Conservation (phyloP, 768 basidiomycete genomes). For the Leccinum arenicola region DNA sequence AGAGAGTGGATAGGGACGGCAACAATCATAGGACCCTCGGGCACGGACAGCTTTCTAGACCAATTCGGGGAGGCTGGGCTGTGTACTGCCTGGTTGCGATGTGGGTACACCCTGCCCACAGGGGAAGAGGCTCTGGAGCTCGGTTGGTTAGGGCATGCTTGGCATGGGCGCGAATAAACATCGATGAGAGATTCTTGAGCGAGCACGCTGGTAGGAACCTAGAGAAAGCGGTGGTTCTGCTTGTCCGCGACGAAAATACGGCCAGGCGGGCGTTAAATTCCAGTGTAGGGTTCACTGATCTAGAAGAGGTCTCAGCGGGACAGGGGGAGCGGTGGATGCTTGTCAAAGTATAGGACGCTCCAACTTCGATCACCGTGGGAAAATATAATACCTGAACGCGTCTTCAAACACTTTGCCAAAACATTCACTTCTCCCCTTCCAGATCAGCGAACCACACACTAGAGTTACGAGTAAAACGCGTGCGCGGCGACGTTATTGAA, state of each 20-base stretch:
- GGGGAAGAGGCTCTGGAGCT: conserved; percentile 20
- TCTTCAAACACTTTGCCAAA: no score
- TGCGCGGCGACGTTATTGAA: background rate
- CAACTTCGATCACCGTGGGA: no score
- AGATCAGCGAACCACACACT: no score
- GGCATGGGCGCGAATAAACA: conserved; percentile 24
- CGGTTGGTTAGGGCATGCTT: conserved; percentile 18
- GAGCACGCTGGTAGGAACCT: background rate
- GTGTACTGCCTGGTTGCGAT: conserved; percentile 22
- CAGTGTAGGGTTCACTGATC: conserved; percentile 19
- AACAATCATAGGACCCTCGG: conserved; percentile 14
- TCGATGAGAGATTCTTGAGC: conserved; percentile 9
- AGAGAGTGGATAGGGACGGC: conserved; percentile 24
- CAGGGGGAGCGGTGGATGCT: conserved; percentile 25
- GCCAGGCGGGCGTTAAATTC: conserved; percentile 19
- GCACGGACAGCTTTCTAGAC: conserved; percentile 1
- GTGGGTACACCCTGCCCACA: conserved; percentile 30
- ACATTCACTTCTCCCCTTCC: no score
- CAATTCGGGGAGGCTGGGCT: conserved; percentile 16
- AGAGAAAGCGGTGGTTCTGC: conserved; percentile 20
- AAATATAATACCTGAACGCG: no score
- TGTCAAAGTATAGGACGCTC: conserved; percentile 31
- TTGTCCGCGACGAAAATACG: conserved; percentile 15
- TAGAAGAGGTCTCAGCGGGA: conserved; percentile 3
- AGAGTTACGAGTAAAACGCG: no score